phyloP scores from a whole-genome alignment of 345 rosid species.

The Lepidium africanum region DNA sequence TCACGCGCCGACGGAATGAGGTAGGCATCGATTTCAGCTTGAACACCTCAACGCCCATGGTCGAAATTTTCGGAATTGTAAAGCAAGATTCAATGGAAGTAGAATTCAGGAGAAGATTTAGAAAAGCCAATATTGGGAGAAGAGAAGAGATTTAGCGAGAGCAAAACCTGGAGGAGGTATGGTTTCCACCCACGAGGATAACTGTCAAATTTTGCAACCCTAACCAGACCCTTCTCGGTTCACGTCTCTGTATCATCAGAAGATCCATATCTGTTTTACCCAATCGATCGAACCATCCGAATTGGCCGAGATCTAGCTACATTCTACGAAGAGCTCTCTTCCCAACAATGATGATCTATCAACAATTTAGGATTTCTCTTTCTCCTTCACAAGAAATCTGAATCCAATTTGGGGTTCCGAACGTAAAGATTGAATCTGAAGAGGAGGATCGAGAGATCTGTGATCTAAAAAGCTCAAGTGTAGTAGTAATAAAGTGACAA shows the following conservation, averaged over 20 bases:
- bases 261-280: conserved; percentile 32
- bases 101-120: conserved; percentile 29
- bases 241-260: conserved; percentile 32
- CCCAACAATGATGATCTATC: conserved; percentile 17
- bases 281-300: conserved; percentile 19
- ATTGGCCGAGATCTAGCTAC: conserved; percentile 10
- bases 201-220: conserved; percentile 58
- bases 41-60: conserved; percentile 48
- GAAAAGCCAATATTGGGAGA: not conserved
- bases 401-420: conserved; percentile 20
- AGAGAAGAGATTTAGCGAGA: conserved; percentile 46
- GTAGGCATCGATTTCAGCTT: conserved; percentile 37
- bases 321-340: not conserved
- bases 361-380: conserved; percentile 1
- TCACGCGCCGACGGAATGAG: conserved; percentile 51
- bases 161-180: conserved; percentile 98
- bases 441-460: conserved; percentile 5
- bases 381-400: conserved; percentile 20
- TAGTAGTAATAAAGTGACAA: conserved; percentile 22
- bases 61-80: not conserved
- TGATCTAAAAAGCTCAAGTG: not conserved
- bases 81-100: conserved; percentile 5
- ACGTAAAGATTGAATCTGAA: not conserved
- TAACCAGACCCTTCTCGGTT: conserved; percentile 66
- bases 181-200: conserved; percentile 99